Evolutionary conservation across 495 filamentous ascomycete genomes (phyloP), one percentile per base, ranked within the genome.

Genomic region (Massariosphaeria phaeospora): DNA sequence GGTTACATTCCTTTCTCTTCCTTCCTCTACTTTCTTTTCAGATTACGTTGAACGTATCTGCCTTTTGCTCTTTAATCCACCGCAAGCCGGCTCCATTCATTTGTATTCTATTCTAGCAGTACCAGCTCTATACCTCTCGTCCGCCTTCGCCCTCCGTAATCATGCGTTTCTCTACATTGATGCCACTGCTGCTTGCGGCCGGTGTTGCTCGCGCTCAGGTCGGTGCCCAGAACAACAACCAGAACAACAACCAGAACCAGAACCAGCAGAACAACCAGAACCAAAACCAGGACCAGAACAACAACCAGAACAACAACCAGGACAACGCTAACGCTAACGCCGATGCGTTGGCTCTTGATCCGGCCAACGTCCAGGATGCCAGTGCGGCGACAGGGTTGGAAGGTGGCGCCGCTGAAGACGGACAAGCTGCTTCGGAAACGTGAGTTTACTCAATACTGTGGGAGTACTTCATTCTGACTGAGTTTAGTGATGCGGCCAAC

Each of bases 381-480:
- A 79, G 76, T 17, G 59, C 69, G 39, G 65, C 60, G 0, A 58
- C 67, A 48, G 73, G 71, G 39, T 27, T 55, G 13, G 52, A 64
- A 41, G n/a, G n/a, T n/a, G n/a, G n/a, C n/a, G 65, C 62, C 17
- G 66, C 66, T 27, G 58, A 73, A 8, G 70, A 67, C 11, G 79
- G 79, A 30, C 79, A 84, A 67, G 59, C 78, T 24, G 68, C 79
- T 39, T 82, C 80, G 18, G 59, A 61, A 12, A 79, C 75, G 79
- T 82, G 63, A 64, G 79, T 55, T 15, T 4, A 0, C n/a, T 44
- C 34, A 6, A 15, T 35, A 10, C n/a, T n/a, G n/a, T n/a, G n/a
- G n/a, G n/a, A n/a, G n/a, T n/a, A n/a, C 2, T 23, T 43, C 8
- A 25, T 46, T 15, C 61, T 66, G 15, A 63, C 46, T 20, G 0